Conservation (phyloP, 306 rosid species). For the Dryas alaskensis region DNA sequence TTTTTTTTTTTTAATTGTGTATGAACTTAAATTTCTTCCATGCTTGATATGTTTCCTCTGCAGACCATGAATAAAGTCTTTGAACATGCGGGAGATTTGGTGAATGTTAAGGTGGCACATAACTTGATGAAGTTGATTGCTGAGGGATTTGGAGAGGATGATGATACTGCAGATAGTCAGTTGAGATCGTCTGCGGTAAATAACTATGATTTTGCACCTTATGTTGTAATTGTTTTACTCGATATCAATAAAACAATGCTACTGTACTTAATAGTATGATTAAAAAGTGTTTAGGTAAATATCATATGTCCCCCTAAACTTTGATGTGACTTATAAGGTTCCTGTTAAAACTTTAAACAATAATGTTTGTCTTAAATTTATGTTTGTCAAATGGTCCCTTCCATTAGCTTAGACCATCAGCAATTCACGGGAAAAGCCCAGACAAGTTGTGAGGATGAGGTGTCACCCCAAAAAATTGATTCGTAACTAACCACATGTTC, state of each 20-base stretch:
- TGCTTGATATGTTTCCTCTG: slow-evolving; percentile 23
- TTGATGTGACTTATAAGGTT: neutral
- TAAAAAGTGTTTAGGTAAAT: neutral
- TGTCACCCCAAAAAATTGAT: neutral
- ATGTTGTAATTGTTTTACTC: neutral
- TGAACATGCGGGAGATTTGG: slow-evolving; percentile 99
- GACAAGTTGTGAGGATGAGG: neutral
- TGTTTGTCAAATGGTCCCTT: neutral
- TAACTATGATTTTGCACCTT: slow-evolving; percentile 29
- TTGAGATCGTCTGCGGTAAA: slow-evolving; percentile 97
- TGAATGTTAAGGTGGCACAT: slow-evolving; percentile 94
- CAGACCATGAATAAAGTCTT: slow-evolving; percentile 99
- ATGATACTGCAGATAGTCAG: slow-evolving; percentile 73
- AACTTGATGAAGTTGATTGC: slow-evolving; percentile 96
- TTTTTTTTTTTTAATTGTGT: neutral
- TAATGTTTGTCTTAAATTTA: no score
- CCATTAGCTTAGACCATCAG: neutral
- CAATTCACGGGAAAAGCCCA: no score
- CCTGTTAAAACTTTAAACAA: neutral
- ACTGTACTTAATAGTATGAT: neutral
- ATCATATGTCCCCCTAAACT: neutral
- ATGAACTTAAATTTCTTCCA: neutral
- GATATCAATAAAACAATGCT: slow-evolving; percentile 6
- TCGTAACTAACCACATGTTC: neutral
- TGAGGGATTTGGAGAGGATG: slow-evolving; percentile 96